Conservation (phyloP, 371 early-diverging fungal species). For the Rhizopus microsporus region DNA sequence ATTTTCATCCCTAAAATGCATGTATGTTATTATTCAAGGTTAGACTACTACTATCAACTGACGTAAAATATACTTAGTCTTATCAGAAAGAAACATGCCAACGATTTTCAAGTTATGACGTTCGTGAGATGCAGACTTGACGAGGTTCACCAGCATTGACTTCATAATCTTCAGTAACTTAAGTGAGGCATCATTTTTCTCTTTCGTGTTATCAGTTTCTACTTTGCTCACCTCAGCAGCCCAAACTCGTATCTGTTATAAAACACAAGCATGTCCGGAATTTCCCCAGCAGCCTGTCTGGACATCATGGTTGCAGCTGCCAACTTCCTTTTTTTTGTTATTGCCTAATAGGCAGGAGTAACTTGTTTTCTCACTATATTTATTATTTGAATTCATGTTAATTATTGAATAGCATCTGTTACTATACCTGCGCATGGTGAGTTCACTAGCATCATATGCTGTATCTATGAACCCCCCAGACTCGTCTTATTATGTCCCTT, state of each 20-base stretch:
- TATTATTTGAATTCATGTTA: too few relatives aligned
- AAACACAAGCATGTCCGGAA: background rate
- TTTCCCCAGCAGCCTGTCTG: background rate
- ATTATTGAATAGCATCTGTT: too few relatives aligned
- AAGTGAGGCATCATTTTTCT: background rate
- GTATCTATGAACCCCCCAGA: too few relatives aligned
- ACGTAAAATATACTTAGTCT: too few relatives aligned
- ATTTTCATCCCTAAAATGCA: too few relatives aligned
- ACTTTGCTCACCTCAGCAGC: background rate
- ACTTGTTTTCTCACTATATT: too few relatives aligned
- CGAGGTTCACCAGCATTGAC: background rate
- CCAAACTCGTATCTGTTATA: background rate
- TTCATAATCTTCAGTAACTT: background rate
- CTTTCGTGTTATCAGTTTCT: background rate
- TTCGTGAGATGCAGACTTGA: background rate
- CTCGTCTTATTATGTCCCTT: too few relatives aligned
- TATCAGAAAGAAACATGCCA: background rate
- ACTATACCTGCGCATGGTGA: too few relatives aligned
- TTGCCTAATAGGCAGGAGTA: background rate
- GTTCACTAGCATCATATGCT: too few relatives aligned
- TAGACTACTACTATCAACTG: too few relatives aligned
- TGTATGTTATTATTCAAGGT: too few relatives aligned
- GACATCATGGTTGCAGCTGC: background rate
- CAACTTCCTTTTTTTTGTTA: conserved; percentile 1
- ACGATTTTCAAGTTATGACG: background rate